These are phyloP conservation scores for Myriosclerotinia scirpicola DNA, from an alignment of 2,329 filamentous ascomycete genomes.

Conservation along the genomic window DNA sequence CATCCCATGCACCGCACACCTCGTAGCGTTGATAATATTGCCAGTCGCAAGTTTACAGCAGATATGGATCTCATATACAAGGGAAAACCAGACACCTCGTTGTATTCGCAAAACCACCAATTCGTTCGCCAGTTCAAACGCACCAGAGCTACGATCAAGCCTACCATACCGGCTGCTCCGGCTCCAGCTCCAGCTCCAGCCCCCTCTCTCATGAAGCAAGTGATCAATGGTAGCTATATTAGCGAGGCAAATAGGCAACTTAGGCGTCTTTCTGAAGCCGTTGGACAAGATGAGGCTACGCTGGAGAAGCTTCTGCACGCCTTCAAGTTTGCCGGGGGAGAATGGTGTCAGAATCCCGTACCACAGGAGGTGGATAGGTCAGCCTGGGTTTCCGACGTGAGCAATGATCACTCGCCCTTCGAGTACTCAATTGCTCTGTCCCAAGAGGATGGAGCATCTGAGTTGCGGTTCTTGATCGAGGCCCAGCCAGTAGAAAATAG, in stretches of 20 bases:
- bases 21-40: not conserved
- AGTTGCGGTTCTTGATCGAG: slow-evolving; percentile 1
- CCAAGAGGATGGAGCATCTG: not conserved
- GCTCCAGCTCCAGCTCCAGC: slow-evolving; percentile 31
- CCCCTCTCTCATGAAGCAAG: not conserved
- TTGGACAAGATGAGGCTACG: not conserved
- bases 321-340: slow-evolving; percentile 1
- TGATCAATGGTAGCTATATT: slow-evolving; percentile 3
- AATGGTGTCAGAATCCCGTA: not conserved
- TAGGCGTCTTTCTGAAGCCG: not conserved
- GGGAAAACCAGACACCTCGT: not conserved
- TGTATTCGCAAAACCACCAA: not conserved
- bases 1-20: not conserved
- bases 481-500: not conserved
- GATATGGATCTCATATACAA: not conserved
- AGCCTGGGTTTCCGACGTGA: not conserved
- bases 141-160: not conserved
- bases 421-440: slow-evolving; percentile 1
- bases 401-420: not conserved
- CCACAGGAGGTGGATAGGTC: not conserved
- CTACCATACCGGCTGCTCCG: not conserved
- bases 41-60: not conserved
- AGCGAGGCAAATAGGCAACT: not conserved
- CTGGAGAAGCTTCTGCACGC: slow-evolving; percentile 1
- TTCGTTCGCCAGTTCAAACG: not conserved